Evolutionary conservation across 495 filamentous ascomycete species (phyloP), one percentile per base, ranked within the genome.

Genomic region (Aspergillus diversus): DNA sequence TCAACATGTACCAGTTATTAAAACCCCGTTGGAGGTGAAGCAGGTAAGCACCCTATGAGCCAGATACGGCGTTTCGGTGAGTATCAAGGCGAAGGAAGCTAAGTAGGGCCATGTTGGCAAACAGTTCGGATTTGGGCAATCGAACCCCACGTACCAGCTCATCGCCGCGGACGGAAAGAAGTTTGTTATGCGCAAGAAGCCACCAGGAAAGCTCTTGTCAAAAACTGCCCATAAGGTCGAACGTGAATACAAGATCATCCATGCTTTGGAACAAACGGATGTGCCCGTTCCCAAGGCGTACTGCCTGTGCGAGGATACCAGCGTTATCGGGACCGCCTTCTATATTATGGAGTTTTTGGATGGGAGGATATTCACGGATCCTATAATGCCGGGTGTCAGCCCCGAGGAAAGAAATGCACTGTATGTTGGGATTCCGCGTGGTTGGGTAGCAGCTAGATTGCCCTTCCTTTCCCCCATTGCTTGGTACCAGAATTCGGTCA

Each of bases 321-420:
- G 66, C 39, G 86, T 99, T 5, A 80, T 98, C 66, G 95, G 92
- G 31, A 98, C 93, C 5, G 84, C 91, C 13, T 99, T 99, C 76
- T 98, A 97, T 75, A 90, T 98, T 63, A 97, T 99, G 94, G 86
- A 90, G 64, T 97, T 93, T 71, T 80, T 97, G 55, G 90, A 93
- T 68, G 94, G 94, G 17, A 87, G 95, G 65, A 96, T 97, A 70
- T 91, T 97, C 71, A 90, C 92, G 64, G 91, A 98, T 75, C 88
- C 93, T 5, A 81, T 89, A 4, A 85, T 99, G 70, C 95, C 93
- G 7, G 86, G 77, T 4, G 89, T 96, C 0, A 80, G 81, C 39
- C 73, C 87, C 1, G 83, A 83, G 55, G 88, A 96, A 63, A 81
- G 94, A 65, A 84, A 76, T 15, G 83, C 81, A 64, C 89, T 98